Evolutionary conservation across 2,329 filamentous ascomycete genomes (phyloP), one percentile per base, ranked within the genome.

Genomic region (Colletotrichum chrysophilum): DNA sequence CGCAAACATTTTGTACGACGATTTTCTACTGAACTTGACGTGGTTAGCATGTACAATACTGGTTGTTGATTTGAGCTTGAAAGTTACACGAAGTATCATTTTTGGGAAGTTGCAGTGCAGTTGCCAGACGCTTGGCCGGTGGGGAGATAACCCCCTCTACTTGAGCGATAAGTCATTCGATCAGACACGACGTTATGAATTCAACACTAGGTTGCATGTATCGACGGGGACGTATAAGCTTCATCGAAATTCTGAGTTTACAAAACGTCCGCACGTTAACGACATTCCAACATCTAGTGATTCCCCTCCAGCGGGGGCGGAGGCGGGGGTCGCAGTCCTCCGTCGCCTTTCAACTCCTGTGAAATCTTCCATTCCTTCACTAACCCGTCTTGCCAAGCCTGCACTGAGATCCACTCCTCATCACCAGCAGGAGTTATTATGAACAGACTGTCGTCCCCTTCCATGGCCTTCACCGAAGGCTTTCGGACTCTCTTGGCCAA

Each of bases 231-330:
- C 1, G 13, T 34, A 14, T 34, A 2, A 18, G 2, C 1, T 18
- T 18, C 1, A 10, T 3, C 2, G 1, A 10, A 43, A 18, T 18
- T 43, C 7, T 3, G 0, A 9, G 1, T 18, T 2, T 43, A 43
- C 36, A 43, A 43, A n/a, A 43, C 0, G 4, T 43, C 18, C 18
- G 0, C 38, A 18, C 38, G 0, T 38, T 18, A 7, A 9, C 1
- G 5, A 9, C 3, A 18, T 1, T 18, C 36, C 36, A 18, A 0
- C 36, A 18, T 38, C 16, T 43, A 43, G 0, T 43, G 4, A n/a
- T 13, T 3, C n/a, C n/a, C n/a, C 10, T 48, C 43, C 38, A 43
- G 5, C 9, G 2, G 16, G 3, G 43, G 43, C 10, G 43, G 43
- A 3, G 10, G 43, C 4, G n/a, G 10, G 1, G n/a, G 43, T 13